Percentiles rank a stretch among this genome's conserved stretches.
These are phyloP conservation scores for Pseudognaphalium luteoalbum DNA, from an alignment of 129 eudicot genomes.

Conservation along the genomic window DNA sequence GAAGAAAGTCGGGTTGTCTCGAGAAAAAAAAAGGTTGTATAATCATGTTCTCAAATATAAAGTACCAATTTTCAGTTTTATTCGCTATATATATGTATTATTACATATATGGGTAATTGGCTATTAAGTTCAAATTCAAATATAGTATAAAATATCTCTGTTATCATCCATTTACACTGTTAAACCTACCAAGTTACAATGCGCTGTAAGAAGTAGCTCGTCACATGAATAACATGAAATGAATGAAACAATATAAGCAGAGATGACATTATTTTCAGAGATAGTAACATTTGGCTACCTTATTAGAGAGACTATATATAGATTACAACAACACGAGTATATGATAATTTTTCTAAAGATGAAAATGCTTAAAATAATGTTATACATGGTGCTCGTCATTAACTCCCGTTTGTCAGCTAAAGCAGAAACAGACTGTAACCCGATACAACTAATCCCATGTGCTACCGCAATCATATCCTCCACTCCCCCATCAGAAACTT, in stretches of 20 bases:
- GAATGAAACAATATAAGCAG: not conserved
- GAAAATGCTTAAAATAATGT: conserved; percentile 18
- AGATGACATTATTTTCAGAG: not conserved
- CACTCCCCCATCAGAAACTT: conserved; percentile 30
- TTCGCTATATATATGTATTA: not conserved
- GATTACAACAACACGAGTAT: not conserved
- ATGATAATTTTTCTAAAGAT: conserved; percentile 5
- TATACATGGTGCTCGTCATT: conserved; percentile 22
- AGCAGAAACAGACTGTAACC: conserved; percentile 30
- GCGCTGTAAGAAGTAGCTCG: not conserved
- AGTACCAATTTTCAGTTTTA: not conserved
- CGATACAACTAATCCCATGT: conserved; percentile 41
- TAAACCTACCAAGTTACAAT: conserved; percentile 23
- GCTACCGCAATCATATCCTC: conserved; percentile 34
- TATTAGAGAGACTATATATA: conserved; percentile 4
- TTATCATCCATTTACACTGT: conserved; percentile 19
- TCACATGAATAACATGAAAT: conserved; percentile 28
- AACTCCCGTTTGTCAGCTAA: not conserved
- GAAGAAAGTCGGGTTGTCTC: no score
- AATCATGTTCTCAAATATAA: not conserved
- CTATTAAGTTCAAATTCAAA: not conserved
- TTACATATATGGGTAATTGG: not conserved
- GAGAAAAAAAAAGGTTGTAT: no score
- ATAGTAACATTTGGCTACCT: not conserved
- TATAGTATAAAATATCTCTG: not conserved